phyloP scores from a whole-genome alignment of 306 rosid genomes.

The Citrullus amarus region DNA sequence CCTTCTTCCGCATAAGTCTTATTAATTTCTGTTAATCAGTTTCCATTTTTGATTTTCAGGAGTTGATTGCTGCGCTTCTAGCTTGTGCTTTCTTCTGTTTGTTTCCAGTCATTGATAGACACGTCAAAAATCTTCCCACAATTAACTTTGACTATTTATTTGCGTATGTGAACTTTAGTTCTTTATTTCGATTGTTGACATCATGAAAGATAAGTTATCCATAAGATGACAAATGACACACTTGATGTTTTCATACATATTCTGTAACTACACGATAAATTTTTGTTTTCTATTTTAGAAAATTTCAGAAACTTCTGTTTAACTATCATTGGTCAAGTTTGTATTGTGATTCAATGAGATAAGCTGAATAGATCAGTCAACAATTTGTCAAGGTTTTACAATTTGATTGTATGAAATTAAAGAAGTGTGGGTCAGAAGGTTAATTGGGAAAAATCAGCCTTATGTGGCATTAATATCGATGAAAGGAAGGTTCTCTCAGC shows the following conservation, averaged over 20 bases:
- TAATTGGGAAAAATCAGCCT: too few species aligned
- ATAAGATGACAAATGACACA: not conserved
- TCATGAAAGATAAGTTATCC: not conserved
- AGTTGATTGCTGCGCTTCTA: conserved; percentile 77
- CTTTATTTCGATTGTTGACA: not conserved
- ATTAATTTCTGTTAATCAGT: not conserved
- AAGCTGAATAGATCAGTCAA: not conserved
- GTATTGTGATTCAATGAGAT: not conserved
- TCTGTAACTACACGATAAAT: not conserved
- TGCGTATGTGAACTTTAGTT: conserved; percentile 43
- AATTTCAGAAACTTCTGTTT: not conserved
- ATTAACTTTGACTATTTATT: conserved; percentile 71
- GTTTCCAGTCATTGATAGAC: conserved; percentile 54
- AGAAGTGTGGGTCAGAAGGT: not conserved
- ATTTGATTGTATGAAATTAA: not conserved
- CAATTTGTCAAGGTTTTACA: not conserved
- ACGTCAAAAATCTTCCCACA: conserved; percentile 36
- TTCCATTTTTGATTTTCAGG: conserved; percentile 39
- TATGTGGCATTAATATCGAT: too few species aligned
- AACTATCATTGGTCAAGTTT: not conserved
- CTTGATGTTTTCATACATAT: not conserved
- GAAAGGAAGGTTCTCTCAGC: too few species aligned
- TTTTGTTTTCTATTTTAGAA: not conserved
- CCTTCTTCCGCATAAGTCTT: not conserved
- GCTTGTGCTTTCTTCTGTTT: conserved; percentile 75